Evolutionary conservation across 805 yeast species (phyloP).

Genomic region (Torulaspora maleeae): DNA sequence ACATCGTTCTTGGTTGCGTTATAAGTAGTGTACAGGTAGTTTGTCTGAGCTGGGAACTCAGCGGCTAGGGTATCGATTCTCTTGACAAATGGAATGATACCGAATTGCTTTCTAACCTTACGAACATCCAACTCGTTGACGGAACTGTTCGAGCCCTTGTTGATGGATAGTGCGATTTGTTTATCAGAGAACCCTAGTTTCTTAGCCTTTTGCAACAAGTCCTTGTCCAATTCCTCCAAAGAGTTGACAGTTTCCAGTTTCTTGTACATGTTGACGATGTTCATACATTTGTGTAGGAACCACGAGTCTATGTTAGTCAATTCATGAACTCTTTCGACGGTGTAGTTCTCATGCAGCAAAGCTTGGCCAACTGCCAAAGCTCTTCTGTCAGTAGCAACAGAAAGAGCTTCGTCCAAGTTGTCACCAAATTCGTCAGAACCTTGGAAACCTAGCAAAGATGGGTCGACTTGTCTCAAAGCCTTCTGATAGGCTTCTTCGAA

Average conservation of each 20-base stretch:
- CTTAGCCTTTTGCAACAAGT: constrained; percentile 73
- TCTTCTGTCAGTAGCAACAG: constrained; percentile 91
- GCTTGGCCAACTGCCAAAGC: constrained; percentile 99
- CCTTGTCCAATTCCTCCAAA: constrained; percentile 57
- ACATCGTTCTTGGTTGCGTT: constrained; percentile 86
- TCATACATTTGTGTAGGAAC: constrained; percentile 90
- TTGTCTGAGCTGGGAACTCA: constrained; percentile 96
- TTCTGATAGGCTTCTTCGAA: constrained; percentile 97
- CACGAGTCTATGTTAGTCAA: constrained; percentile 90
- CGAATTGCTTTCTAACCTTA: constrained; percentile 70
- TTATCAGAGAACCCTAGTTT: constrained; percentile 92
- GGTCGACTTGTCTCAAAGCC: constrained; percentile 94
- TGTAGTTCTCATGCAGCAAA: constrained; percentile 78
- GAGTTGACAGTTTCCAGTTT: constrained; percentile 65
- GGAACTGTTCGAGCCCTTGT: constrained; percentile 36
- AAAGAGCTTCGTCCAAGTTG: constrained; percentile 67
- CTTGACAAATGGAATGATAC: constrained; percentile 88
- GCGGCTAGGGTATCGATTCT: constrained; percentile 97
- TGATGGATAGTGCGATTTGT: constrained; percentile 79
- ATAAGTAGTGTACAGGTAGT: constrained; percentile 92
- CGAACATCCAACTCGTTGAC: constrained; percentile 73
- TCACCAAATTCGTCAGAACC: constrained; percentile 70
- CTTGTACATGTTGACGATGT: constrained; percentile 84
- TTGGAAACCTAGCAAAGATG: constrained; percentile 85
- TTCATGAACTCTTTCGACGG: constrained; percentile 90